phyloP scores from a whole-genome alignment of 2,329 filamentous ascomycete species.

The Neofusicoccum parvum region DNA sequence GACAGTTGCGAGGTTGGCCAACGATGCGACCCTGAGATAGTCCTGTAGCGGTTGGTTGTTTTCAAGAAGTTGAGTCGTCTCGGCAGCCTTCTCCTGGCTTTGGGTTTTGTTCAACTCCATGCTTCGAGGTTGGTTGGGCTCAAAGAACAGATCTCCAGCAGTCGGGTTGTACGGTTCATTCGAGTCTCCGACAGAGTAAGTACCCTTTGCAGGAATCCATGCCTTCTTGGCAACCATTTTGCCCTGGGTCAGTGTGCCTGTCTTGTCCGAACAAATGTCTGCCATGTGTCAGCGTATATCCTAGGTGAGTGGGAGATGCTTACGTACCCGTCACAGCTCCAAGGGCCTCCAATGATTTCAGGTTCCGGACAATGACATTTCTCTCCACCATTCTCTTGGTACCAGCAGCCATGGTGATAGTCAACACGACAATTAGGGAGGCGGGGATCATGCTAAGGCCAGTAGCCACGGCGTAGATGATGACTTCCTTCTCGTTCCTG shows the following conservation, averaged over 20 bases:
- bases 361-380: slow-evolving; percentile 44
- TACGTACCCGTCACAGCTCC: slow-evolving; percentile 28
- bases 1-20: slow-evolving; percentile 67
- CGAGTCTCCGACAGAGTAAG: slow-evolving; percentile 59
- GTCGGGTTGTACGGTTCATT: slow-evolving; percentile 61
- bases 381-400: slow-evolving; percentile 45
- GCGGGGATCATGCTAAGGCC: slow-evolving; percentile 65
- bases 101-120: not conserved
- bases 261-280: slow-evolving; percentile 45
- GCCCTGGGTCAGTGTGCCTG: slow-evolving; percentile 43
- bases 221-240: slow-evolving; percentile 50
- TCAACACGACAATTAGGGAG: slow-evolving; percentile 51
- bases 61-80: slow-evolving; percentile 40
- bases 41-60: slow-evolving; percentile 54
- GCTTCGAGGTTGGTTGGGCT: slow-evolving; percentile 35
- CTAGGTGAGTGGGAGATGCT: slow-evolving; percentile 29
- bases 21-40: slow-evolving; percentile 64
- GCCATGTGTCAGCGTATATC: slow-evolving; percentile 60
- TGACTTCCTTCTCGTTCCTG: slow-evolving; percentile 58
- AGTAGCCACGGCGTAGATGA: slow-evolving; percentile 67
- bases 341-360: slow-evolving; percentile 43
- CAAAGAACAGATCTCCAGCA: slow-evolving; percentile 38
- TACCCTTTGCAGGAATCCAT: slow-evolving; percentile 61
- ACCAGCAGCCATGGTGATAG: slow-evolving; percentile 62
- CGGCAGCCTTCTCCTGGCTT: slow-evolving; percentile 15